Percentiles rank a stretch among this genome's conserved stretches.
Evolutionary conservation across 2,329 filamentous ascomycete species (phyloP).

Genomic region (Trichoderma oligosporum): DNA sequence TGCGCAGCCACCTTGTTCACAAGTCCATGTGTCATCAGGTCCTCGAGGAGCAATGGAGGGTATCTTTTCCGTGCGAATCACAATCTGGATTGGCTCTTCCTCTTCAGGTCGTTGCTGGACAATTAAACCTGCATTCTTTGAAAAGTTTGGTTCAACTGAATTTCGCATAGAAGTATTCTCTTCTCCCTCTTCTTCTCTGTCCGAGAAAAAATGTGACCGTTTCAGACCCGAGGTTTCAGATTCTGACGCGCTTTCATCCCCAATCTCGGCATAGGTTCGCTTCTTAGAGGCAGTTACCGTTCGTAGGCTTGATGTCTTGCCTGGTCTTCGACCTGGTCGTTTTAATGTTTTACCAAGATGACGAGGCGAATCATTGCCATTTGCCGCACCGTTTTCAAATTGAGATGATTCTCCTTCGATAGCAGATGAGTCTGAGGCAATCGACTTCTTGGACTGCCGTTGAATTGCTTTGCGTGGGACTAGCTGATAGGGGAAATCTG

Average conservation of each 20-base stretch:
- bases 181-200: constrained; percentile 34
- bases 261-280: constrained; percentile 38
- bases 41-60: constrained; percentile 50
- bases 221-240: constrained; percentile 35
- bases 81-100: constrained; percentile 38
- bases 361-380: constrained; percentile 26
- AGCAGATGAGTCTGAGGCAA: not conserved
- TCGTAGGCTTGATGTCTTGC: constrained; percentile 45
- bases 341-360: constrained; percentile 30
- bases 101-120: constrained; percentile 15
- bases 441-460: constrained; percentile 1
- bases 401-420: not conserved
- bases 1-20: constrained; percentile 59
- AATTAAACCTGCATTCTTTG: constrained; percentile 25
- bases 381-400: constrained; percentile 24
- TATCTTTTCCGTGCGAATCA: constrained; percentile 48
- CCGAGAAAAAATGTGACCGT: constrained; percentile 33
- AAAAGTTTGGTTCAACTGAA: constrained; percentile 21
- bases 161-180: constrained; percentile 37
- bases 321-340: constrained; percentile 37
- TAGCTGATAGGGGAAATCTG: constrained; percentile 30
- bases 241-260: constrained; percentile 40
- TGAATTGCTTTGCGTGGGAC: constrained; percentile 25
- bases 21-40: constrained; percentile 62
- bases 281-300: constrained; percentile 43